Conservation (phyloP, 345 rosid species). For the Abelmoschus esculentus region DNA sequence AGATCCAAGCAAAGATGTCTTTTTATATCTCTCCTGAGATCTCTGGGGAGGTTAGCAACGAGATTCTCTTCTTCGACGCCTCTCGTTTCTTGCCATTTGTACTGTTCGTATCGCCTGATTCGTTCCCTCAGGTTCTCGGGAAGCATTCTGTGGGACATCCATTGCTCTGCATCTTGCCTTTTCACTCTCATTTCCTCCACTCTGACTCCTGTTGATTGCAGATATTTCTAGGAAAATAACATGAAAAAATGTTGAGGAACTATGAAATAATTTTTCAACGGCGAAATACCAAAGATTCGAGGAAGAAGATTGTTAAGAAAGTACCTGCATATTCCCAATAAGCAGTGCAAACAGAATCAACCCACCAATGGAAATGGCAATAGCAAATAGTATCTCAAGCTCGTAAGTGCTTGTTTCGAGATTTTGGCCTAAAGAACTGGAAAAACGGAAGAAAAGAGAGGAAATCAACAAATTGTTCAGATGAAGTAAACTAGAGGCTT, state of each 20-base stretch:
- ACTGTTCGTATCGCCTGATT: conserved; percentile 69
- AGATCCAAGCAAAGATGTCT: conserved; percentile 80
- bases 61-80: conserved; percentile 73
- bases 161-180: not conserved
- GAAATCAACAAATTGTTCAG: not conserved
- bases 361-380: conserved; percentile 57
- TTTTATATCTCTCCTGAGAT: conserved; percentile 77
- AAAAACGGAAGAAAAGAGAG: conserved; percentile 10
- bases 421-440: conserved; percentile 69
- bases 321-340: conserved; percentile 88
- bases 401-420: conserved; percentile 64
- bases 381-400: conserved; percentile 67
- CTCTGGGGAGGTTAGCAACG: conserved; percentile 64
- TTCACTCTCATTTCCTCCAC: not conserved
- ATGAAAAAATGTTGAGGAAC: not conserved
- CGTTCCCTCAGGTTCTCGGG: conserved; percentile 59
- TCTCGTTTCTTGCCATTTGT: conserved; percentile 85
- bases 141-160: conserved; percentile 39
- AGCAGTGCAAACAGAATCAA: conserved; percentile 68
- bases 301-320: no score
- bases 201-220: conserved; percentile 70
- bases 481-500: not conserved
- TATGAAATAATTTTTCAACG: not conserved
- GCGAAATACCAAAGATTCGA: not conserved
- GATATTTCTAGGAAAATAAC: conserved; percentile 42